Evolutionary conservation across 306 rosid species (phyloP).

Genomic region (Neltuma alba): DNA sequence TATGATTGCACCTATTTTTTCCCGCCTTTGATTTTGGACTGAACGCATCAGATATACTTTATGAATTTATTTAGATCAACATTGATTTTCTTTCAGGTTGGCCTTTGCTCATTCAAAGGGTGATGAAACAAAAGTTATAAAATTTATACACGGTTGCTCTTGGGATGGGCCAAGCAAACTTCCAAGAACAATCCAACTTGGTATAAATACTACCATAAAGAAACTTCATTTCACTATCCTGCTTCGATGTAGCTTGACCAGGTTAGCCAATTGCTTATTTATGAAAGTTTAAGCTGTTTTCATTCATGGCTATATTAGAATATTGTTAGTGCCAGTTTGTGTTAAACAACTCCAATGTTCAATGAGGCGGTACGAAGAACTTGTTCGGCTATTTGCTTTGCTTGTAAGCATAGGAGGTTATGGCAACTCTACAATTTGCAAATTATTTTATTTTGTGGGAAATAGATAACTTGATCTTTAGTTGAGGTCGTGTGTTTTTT

Average conservation of each 20-base stretch:
- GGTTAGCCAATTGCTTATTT: background rate
- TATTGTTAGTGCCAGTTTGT: background rate
- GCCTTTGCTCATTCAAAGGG: background rate
- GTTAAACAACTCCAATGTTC: background rate
- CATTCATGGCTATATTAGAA: background rate
- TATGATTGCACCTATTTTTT: background rate
- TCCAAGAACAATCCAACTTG: too few species aligned
- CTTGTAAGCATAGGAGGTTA: background rate
- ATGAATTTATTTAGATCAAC: background rate
- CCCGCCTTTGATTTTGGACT: background rate
- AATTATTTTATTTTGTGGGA: background rate
- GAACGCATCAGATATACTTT: background rate
- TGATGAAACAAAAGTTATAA: too few species aligned
- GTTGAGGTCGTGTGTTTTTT: background rate
- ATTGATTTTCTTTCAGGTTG: background rate
- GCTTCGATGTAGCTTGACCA: background rate
- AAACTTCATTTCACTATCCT: background rate
- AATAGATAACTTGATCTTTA: background rate
- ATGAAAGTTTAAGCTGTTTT: background rate
- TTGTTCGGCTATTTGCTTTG: background rate
- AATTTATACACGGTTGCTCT: background rate
- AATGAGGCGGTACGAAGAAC: background rate
- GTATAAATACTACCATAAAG: background rate
- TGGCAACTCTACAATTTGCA: background rate
- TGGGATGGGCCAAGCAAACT: background rate